These are phyloP conservation scores for Aureobasidium leucospermi DNA, from an alignment of 2,329 filamentous ascomycete genomes.

Conservation along the genomic window DNA sequence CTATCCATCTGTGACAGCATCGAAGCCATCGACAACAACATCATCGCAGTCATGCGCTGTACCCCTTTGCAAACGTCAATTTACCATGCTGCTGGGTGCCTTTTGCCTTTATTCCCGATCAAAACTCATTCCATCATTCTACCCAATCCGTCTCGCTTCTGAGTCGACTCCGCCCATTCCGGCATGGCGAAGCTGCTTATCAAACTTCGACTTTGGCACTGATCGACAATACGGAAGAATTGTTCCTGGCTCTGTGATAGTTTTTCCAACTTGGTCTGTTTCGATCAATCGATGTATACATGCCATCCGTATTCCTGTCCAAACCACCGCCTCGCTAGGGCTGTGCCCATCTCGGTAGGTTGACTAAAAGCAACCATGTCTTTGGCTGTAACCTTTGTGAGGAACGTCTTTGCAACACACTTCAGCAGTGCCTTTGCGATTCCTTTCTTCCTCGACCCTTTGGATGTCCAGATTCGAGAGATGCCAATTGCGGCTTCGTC, in stretches of 20 bases:
- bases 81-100: too few relatives aligned
- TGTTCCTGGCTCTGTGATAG: not conserved
- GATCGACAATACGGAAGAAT: not conserved
- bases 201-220: not conserved
- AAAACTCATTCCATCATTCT: too few relatives aligned
- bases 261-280: not conserved
- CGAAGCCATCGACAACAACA: not conserved
- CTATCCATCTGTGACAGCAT: not conserved
- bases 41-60: not conserved
- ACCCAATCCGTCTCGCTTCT: too few relatives aligned
- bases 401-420: constrained; percentile 47
- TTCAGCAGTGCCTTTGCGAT: constrained; percentile 53
- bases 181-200: not conserved
- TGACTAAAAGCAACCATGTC: constrained; percentile 56
- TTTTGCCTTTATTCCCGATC: too few relatives aligned
- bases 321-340: constrained; percentile 52
- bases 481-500: constrained; percentile 51
- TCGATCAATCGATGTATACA: constrained; percentile 48
- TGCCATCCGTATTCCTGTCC: constrained; percentile 50
- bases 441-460: constrained; percentile 47
- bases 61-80: too few relatives aligned
- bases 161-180: too few relatives aligned
- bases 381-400: constrained; percentile 49
- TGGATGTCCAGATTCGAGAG: constrained; percentile 59
- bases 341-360: constrained; percentile 55